Conservation (phyloP, 2,329 filamentous ascomycete species). For the Fusarium sp. region DNA sequence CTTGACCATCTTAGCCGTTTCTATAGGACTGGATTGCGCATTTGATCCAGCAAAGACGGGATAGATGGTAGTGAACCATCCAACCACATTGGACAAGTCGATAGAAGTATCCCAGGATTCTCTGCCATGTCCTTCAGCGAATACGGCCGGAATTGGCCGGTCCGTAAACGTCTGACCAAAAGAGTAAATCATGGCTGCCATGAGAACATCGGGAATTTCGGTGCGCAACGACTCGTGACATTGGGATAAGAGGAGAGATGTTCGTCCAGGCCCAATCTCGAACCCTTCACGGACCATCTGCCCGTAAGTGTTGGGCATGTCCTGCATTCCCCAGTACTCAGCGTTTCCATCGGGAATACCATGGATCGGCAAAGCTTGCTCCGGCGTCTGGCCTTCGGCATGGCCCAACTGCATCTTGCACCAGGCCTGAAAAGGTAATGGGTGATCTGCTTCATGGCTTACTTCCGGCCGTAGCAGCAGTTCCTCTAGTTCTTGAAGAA, state of each 20-base stretch:
- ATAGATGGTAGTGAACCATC: slow-evolving; percentile 58
- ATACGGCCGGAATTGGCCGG: slow-evolving; percentile 50
- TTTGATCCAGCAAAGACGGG: slow-evolving; percentile 46
- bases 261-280: slow-evolving; percentile 28
- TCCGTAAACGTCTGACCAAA: slow-evolving; percentile 53
- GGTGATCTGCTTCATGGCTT: slow-evolving; percentile 30
- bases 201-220: slow-evolving; percentile 54
- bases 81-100: slow-evolving; percentile 54
- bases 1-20: slow-evolving; percentile 40
- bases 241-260: slow-evolving; percentile 38
- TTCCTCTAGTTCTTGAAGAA: slow-evolving; percentile 56
- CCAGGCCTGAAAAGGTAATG: slow-evolving; percentile 58
- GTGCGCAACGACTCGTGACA: slow-evolving; percentile 51
- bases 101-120: slow-evolving; percentile 51
- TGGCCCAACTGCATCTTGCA: slow-evolving; percentile 52
- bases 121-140: slow-evolving; percentile 56
- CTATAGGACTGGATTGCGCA: slow-evolving; percentile 12
- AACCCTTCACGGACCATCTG: slow-evolving; percentile 40
- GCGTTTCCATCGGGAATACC: slow-evolving; percentile 40
- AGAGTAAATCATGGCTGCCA: slow-evolving; percentile 50
- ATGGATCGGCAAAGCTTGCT: slow-evolving; percentile 47
- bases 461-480: slow-evolving; percentile 46
- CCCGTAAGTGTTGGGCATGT: slow-evolving; percentile 38
- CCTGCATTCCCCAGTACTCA: slow-evolving; percentile 48
- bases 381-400: slow-evolving; percentile 14